Evolutionary conservation across 2,329 filamentous ascomycete genomes (phyloP), one percentile per base, ranked within the genome.

Genomic region (Bipolaris gigantea): DNA sequence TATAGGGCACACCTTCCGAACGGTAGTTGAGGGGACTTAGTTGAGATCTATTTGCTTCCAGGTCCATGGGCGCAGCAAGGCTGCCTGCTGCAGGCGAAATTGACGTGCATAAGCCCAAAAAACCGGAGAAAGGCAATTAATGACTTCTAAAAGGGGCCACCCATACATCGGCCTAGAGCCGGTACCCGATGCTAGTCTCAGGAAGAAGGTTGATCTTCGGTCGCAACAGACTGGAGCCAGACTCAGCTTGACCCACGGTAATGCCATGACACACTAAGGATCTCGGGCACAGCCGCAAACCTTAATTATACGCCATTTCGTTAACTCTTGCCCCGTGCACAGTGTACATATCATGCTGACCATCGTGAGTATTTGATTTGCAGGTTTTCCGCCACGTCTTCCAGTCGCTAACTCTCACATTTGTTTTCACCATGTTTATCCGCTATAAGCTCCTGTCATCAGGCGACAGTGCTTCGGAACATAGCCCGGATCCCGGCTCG

Each of bases 361-460:
- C 21, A 50, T 44, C 23, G 30, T 35, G 39, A 21, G 19, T 50
- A 50, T 50, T 44, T 50, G 39, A 50, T 25, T 18, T 46, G 34
- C 41, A 39, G 33, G 10, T 13, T 52, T 27, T 5, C 42, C 27
- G 35, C 35, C 30, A 48, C 38, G 42, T 27, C 40, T 30, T 19
- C 11, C 21, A 32, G 23, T 47, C 25, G 43, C 32, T 47, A 33
- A 21, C 19, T 27, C 35, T 21, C 19, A 23, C 30, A 3, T 48
- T 34, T 35, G 13, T n/a, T 36, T 30, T 40, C 36, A 48, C 27
- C 30, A 52, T 52, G 49, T 34, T 47, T 30, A 35, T 36, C 41
- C 49, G 27, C 13, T 52, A 52, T 35, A 48, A 47, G 36, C 43
- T 35, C n/a, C 10, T 52, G n/a, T 34, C 43, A 16, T 27, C 42